Percentiles rank a stretch among this genome's conserved stretches.
Conservation (phyloP, 2,329 filamentous ascomycete species). For the Monilinia fructicola region DNA sequence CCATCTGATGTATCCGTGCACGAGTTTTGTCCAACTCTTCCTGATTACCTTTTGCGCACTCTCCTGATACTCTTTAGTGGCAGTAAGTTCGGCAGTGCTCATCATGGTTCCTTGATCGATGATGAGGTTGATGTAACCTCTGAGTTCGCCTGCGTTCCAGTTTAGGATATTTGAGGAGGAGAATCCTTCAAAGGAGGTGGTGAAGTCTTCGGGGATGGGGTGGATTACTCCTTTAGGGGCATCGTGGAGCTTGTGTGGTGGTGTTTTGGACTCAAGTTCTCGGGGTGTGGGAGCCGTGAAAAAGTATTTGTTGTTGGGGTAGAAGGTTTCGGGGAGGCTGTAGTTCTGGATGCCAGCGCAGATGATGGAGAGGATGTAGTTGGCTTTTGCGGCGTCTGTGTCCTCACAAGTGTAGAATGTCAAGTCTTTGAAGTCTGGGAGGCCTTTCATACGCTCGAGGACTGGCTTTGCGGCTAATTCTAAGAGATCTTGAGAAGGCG, state of each 20-base stretch:
- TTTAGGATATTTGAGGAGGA: conserved; percentile 24
- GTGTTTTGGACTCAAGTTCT: conserved; percentile 28
- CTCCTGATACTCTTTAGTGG: background rate
- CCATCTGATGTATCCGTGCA: conserved; percentile 58
- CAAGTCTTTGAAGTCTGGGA: conserved; percentile 1
- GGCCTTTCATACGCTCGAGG: conserved; percentile 28
- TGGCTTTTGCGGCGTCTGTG: conserved; percentile 41
- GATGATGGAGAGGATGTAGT: conserved; percentile 52
- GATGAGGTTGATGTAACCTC: conserved; percentile 9
- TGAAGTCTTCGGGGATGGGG: conserved; percentile 7
- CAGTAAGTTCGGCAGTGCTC: conserved; percentile 13
- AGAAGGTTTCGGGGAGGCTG: conserved; percentile 54
- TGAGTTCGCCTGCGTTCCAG: conserved; percentile 29
- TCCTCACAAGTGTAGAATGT: conserved; percentile 34
- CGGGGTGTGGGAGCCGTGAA: conserved; percentile 46
- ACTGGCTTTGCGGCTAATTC: conserved; percentile 37
- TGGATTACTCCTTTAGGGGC: conserved; percentile 21
- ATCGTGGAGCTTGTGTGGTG: conserved; percentile 29
- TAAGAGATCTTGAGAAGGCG: conserved; percentile 33
- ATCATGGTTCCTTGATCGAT: conserved; percentile 18
- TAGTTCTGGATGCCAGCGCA: conserved; percentile 57
- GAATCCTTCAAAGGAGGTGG: conserved; percentile 27
- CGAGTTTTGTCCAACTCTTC: conserved; percentile 45
- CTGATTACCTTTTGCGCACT: conserved; percentile 9
- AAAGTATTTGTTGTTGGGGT: conserved; percentile 57